Base-by-base conservation (phyloP, 345 rosid species). In the Carallia brachiata region DNA sequence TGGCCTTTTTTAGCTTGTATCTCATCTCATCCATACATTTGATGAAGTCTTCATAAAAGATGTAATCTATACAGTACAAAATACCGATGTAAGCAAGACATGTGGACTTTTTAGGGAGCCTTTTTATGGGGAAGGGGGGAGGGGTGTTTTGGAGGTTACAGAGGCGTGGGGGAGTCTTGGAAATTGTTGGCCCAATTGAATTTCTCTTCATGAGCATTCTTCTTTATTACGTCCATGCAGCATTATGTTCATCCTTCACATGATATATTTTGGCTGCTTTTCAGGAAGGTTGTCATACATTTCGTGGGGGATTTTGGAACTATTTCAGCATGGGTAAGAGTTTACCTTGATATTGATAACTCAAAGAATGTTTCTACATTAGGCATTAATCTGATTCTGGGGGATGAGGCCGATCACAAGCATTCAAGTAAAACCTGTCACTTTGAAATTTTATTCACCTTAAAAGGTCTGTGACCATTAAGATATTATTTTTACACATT, bases 221-320 rank as follows among this genome's bases (percentile, higher is more conserved):
- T n/a, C 7, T 37, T 40, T 2, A 12, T 44, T 6, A 5, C 27
- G 13, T 39, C 61, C 7, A 36, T 34, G 5, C 19, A 53, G 40
- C 68, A n/a, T 56, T n/a, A n/a, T 31, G 4, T 23, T 28, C 40
- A 34, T 32, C 47, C 57, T 57, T 56, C 30, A 12, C 31, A 34
- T 8, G 32, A 10, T 40, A 10, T 40, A 18, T 31, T 19, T 68
- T 63, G 69, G 18, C 62, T 66, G 23, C 61, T 70, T 81, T 70
- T 53, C 89, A 95, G 97, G 97, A 92, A 77, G 99, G 97, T 65
- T 76, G 16, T 81, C 86, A 85, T 74, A 95, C 99, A 61, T 95
- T 87, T 83, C 89, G 93, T 34, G 97, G 99, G 17, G 97, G 99
- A 65, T 92, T 92, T 83, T 95, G 99, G 97, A 95, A 92, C 78